Evolutionary conservation across 2,329 filamentous ascomycete genomes (phyloP), one percentile per base, ranked within the genome.

Genomic region (Westerdykella ornata): DNA sequence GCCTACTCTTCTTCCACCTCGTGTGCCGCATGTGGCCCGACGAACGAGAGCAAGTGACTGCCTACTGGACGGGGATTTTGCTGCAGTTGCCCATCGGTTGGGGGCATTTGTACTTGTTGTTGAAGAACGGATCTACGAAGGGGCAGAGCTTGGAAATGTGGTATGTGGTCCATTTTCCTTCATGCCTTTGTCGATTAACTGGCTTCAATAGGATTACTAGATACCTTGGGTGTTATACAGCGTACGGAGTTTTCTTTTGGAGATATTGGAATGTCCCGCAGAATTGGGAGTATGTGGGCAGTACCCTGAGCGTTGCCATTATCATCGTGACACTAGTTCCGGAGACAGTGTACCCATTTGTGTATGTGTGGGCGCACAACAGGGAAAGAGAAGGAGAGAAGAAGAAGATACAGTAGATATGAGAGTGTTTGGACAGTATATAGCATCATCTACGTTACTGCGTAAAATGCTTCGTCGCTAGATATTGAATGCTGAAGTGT

Each of bases 71-170:
- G 13, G 65, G 66, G 0, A 35, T 64, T 26, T 49, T 62, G 37
- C 40, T 69, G 19, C 59, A 68, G 38, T 48, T 67, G 35, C 66
- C 65, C 5, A 68, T 68, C 41, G 59, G 62, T 12, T 67, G 62
- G 61, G 65, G 59, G 0, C 57, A 57, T 31, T 37, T 67, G 13
- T 49, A 48, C 16, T 47, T 57, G 28, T 53, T 67, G 39, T 22
- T 66, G 18, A 52, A 52, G 28, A 46, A 59, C 15, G 37, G 56
- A 29, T 55, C 65, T 42, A 62, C 63, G 2, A 66, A 62, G 29
- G 66, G 66, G 5, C 65, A 68, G 47, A 63, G 57, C 36, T 38
- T 68, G 8, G 66, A 68, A 48, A 67, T 68, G 8, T 68, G 66
- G 65, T 68, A 42, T 32, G 63, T 52, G 26, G 14, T 33, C 13